These are phyloP conservation scores for Stemphylium lycopersici DNA, from an alignment of 2,329 filamentous ascomycete genomes.

Conservation along the genomic window DNA sequence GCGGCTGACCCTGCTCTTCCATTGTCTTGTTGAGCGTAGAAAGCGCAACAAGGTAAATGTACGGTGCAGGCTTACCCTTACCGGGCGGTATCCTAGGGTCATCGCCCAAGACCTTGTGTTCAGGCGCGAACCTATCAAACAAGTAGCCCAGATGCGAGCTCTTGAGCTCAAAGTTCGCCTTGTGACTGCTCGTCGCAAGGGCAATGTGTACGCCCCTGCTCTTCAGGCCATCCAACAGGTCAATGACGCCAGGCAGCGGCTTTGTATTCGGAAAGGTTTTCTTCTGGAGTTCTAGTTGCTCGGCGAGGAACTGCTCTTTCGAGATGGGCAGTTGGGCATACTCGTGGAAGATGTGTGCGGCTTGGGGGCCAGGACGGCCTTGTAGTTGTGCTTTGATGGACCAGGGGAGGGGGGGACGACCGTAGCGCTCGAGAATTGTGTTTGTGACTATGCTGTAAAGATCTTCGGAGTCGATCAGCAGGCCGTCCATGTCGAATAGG, in stretches of 20 bases:
- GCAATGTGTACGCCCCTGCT: constrained; percentile 75
- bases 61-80: constrained; percentile 90
- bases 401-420: constrained; percentile 81
- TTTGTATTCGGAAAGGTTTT: constrained; percentile 75
- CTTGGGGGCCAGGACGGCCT: constrained; percentile 65
- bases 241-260: constrained; percentile 77
- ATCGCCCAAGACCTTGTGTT: constrained; percentile 82
- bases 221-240: constrained; percentile 68
- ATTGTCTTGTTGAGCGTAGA: constrained; percentile 81
- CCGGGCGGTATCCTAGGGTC: constrained; percentile 77
- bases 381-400: constrained; percentile 88
- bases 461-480: constrained; percentile 93
- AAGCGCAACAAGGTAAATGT: constrained; percentile 90
- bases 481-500: constrained; percentile 98
- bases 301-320: constrained; percentile 67
- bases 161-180: constrained; percentile 77
- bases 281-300: constrained; percentile 68
- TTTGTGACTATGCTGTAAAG: constrained; percentile 86
- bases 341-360: constrained; percentile 69
- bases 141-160: constrained; percentile 61
- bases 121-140: constrained; percentile 69
- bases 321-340: constrained; percentile 88
- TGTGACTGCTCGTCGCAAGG: constrained; percentile 80
- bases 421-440: constrained; percentile 75
- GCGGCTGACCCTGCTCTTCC: constrained; percentile 61